Evolutionary conservation across 495 filamentous ascomycete genomes (phyloP).

Genomic region (Hypoxylon lienhwacheense): DNA sequence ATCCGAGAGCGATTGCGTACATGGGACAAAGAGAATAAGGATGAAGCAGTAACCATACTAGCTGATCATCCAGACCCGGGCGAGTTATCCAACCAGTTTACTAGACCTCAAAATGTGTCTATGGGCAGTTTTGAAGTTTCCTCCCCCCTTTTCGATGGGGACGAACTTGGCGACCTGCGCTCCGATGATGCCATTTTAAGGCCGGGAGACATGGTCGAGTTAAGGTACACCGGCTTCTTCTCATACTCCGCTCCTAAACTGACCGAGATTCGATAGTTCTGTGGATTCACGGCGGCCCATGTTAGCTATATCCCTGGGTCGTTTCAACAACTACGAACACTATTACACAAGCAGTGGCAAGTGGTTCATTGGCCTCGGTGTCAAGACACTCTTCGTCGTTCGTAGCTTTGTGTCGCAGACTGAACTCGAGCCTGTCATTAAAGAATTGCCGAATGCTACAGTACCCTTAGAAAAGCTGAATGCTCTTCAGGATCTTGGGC

Average conservation of each 20-base stretch:
- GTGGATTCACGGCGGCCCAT: conserved; percentile 48
- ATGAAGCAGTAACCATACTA: conserved; percentile 36
- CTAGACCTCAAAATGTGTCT: conserved; percentile 32
- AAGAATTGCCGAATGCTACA: conserved; percentile 59
- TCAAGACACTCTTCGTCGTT: conserved; percentile 61
- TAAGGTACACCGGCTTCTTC: conserved; percentile 49
- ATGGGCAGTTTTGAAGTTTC: conserved; percentile 46
- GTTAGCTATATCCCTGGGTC: conserved; percentile 71
- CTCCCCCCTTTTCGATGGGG: conserved; percentile 40
- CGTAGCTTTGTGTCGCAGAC: conserved; percentile 62
- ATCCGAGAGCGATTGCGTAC: conserved; percentile 56
- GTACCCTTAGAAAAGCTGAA: conserved; percentile 47
- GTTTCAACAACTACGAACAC: conserved; percentile 62
- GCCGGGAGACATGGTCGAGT: conserved; percentile 73
- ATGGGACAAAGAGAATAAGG: conserved; percentile 58
- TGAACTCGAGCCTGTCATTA: conserved; percentile 60
- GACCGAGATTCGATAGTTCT: conserved; percentile 24
- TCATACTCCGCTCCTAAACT: neutral
- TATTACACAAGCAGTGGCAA: conserved; percentile 73
- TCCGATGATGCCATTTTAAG: conserved; percentile 48
- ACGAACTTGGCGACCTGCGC: conserved; percentile 46
- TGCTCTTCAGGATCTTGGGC: conserved; percentile 49
- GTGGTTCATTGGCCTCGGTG: conserved; percentile 61
- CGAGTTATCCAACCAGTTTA: conserved; percentile 36
- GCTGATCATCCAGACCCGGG: conserved; percentile 41